Conservation (phyloP, 495 filamentous ascomycete genomes). For the Aspergillus wentii region DNA sequence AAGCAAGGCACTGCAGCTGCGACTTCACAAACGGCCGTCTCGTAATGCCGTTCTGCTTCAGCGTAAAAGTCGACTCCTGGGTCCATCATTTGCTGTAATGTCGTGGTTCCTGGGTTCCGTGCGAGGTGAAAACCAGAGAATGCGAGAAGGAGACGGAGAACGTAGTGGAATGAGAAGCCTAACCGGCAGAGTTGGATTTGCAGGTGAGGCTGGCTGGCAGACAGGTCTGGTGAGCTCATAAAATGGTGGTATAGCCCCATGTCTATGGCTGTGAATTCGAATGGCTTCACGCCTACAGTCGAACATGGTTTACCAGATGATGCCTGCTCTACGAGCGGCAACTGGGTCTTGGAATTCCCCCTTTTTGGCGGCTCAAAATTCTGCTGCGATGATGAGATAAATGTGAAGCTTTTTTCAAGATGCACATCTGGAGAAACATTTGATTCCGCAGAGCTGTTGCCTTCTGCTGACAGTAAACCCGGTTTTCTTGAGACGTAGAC, state of each 20-base stretch:
- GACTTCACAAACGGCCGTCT: not conserved
- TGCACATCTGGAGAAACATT: not conserved
- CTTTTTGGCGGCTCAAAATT: constrained; percentile 7
- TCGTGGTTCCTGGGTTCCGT: not conserved
- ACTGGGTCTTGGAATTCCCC: not conserved
- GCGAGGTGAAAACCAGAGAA: constrained; percentile 8
- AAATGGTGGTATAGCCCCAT: constrained; percentile 11
- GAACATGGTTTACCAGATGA: not conserved
- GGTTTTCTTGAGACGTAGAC: constrained; percentile 1
- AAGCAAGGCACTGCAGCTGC: not conserved
- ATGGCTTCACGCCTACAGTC: not conserved
- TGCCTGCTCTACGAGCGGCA: not conserved
- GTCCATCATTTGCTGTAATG: not conserved
- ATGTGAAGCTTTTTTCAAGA: not conserved
- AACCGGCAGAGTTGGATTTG: constrained; percentile 4
- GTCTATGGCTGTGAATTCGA: constrained; percentile 10
- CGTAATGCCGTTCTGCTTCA: constrained; percentile 3
- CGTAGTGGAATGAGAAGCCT: constrained; percentile 7
- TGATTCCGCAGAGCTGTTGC: not conserved
- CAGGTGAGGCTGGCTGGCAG: not conserved
- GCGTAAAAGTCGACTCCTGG: not conserved
- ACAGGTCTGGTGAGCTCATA: constrained; percentile 4
- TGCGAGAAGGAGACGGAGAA: constrained; percentile 8
- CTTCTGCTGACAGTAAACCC: not conserved
- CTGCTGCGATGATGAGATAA: constrained; percentile 1